Conservation (phyloP, 1,139 yeast genomes). For the Zygoascus meyerae region DNA sequence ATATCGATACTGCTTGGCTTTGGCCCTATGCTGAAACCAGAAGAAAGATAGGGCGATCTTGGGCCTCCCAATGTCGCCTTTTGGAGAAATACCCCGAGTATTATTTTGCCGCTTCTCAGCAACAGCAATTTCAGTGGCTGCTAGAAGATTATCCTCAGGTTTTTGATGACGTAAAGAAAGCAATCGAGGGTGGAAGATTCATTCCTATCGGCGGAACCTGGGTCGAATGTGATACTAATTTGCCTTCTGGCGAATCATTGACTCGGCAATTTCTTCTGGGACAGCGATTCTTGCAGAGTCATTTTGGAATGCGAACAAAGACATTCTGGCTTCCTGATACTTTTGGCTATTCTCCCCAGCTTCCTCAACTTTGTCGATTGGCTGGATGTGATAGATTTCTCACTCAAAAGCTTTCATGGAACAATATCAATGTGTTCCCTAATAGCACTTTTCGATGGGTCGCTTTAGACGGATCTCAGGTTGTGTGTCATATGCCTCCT, state of each 20-base stretch:
- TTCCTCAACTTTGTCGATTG: slow-evolving; percentile 84
- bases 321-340: slow-evolving; percentile 96
- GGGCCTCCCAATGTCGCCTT: slow-evolving; percentile 87
- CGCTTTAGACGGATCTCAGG: slow-evolving; percentile 88
- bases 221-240: slow-evolving; percentile 96
- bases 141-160: slow-evolving; percentile 78
- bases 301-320: slow-evolving; percentile 70
- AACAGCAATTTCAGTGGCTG: slow-evolving; percentile 94
- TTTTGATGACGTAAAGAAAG: slow-evolving; percentile 55
- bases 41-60: slow-evolving; percentile 84
- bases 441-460: slow-evolving; percentile 91
- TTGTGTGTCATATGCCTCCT: slow-evolving; percentile 96
- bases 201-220: slow-evolving; percentile 94
- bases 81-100: slow-evolving; percentile 89
- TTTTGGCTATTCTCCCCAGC: slow-evolving; percentile 91
- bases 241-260: slow-evolving; percentile 88
- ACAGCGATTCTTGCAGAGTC: slow-evolving; percentile 71
- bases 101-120: slow-evolving; percentile 90
- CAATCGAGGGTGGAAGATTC: slow-evolving; percentile 63
- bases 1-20: slow-evolving; percentile 95
- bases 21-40: slow-evolving; percentile 98
- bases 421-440: slow-evolving; percentile 86
- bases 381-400: slow-evolving; percentile 80
- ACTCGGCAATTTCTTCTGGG: slow-evolving; percentile 86
- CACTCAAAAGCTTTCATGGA: slow-evolving; percentile 95